Evolutionary conservation across 768 basidiomycete species (phyloP), one percentile per base, ranked within the genome.

Genomic region (Suillus americanus): DNA sequence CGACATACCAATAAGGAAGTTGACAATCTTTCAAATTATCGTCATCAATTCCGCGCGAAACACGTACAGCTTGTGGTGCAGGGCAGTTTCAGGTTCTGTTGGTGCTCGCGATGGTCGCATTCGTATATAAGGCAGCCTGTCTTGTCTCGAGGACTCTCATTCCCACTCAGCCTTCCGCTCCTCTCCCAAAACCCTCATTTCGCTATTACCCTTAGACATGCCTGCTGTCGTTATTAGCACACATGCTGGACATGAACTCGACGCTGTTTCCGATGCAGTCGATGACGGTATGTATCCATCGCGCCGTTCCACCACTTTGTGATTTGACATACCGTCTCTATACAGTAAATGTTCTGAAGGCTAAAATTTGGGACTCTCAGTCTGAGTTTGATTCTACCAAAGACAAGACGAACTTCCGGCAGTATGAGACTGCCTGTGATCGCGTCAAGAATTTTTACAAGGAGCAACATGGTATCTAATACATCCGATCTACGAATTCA

Each of bases 381-480:
- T 83, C 90, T 6, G 74, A 81, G 60, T 87, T 91, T 69, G 78
- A 81, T 23, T 73, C 77, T 0, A 25, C 57, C 18, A 89, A 88
- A 69, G 88, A 92, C 79, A 92, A 91, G 75, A 65, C 81, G 13
- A 71, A 78, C 60, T 93, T 92, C 77, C 84, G 91, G 33, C 82
- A 91, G 75, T 93, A 92, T 70, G 87, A 91, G 50, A 81, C 77
- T 25, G 91, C 91, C 9, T 91, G 90, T 70, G 89, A 91, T 62
- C 87, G 89, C 61, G 91, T 92, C 75, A 91, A 88, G 77, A 77
- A 79, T 4, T 91, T 92, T 70, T 92, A 92, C 76, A 86, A 85
- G 68, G 89, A 91, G 70, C 90, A 92, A 69, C 90, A 92, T 64
- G 88, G 90, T 90, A 55, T 5, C 79, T 30, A 60, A 63, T 53